Conservation (phyloP, 805 yeast species). For the Yarrowia sp. region DNA sequence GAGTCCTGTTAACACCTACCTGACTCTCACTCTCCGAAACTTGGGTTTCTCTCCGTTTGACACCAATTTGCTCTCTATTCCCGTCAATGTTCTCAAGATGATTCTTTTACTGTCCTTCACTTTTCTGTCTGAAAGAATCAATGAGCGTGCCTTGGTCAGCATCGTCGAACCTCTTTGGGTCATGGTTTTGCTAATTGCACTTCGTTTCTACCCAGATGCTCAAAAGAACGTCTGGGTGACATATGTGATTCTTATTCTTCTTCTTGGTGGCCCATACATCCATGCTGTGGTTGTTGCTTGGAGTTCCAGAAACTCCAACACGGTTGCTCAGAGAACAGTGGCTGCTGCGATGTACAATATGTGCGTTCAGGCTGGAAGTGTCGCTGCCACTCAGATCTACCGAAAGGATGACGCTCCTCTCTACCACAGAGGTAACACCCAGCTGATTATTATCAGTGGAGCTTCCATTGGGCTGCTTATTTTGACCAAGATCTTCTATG, state of each 20-base stretch:
- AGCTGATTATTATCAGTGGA: slow-evolving; percentile 33
- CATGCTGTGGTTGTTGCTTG: slow-evolving; percentile 58
- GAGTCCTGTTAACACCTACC: slow-evolving; percentile 43
- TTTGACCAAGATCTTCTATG: slow-evolving; percentile 40
- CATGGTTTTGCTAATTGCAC: slow-evolving; percentile 27
- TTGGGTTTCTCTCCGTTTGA: slow-evolving; percentile 54
- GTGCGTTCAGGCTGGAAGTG: slow-evolving; percentile 57
- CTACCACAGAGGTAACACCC: slow-evolving; percentile 56
- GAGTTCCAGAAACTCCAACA: slow-evolving; percentile 60
- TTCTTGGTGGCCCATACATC: slow-evolving; percentile 40
- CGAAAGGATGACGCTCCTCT: slow-evolving; percentile 55
- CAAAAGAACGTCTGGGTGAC: slow-evolving; percentile 35
- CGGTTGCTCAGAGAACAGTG: slow-evolving; percentile 61
- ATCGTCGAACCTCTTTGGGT: slow-evolving; percentile 29
- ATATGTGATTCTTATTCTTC: slow-evolving; percentile 35
- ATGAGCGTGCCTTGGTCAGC: slow-evolving; percentile 28
- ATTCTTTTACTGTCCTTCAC: slow-evolving; percentile 27
- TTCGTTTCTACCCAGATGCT: slow-evolving; percentile 30
- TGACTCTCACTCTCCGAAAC: slow-evolving; percentile 48
- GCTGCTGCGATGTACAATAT: slow-evolving; percentile 65
- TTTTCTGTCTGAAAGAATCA: slow-evolving; percentile 27
- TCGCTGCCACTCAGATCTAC: slow-evolving; percentile 57
- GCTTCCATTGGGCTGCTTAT: slow-evolving; percentile 30
- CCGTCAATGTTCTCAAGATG: slow-evolving; percentile 29
- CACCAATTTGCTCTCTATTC: slow-evolving; percentile 51